These are phyloP conservation scores for Polygonum maritimum DNA, from an alignment of 148 eudicot species.

Conservation along the genomic window DNA sequence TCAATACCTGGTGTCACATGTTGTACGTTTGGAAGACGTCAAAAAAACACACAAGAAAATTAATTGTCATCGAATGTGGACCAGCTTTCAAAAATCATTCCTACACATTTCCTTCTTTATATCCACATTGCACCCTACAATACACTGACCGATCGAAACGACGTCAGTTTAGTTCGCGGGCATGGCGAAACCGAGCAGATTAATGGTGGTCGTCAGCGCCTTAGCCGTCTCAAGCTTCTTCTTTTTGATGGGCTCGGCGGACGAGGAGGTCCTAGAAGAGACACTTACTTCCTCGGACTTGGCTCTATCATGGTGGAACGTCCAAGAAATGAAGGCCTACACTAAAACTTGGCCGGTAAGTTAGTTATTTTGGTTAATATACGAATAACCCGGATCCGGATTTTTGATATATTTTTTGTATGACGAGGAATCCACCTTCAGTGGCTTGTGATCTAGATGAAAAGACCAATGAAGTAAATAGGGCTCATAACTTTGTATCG, in stretches of 20 bases:
- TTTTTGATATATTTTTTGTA: not conserved
- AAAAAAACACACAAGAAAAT: too few species aligned
- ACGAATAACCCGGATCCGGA: not conserved
- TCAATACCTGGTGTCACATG: too few species aligned
- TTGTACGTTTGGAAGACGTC: too few species aligned
- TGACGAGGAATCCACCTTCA: too few species aligned
- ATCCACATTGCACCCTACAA: too few species aligned
- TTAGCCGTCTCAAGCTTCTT: not conserved
- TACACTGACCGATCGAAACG: not conserved
- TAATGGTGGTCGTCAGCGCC: not conserved
- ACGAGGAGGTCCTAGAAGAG: not conserved
- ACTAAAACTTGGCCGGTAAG: slow-evolving; percentile 3
- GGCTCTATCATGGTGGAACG: not conserved
- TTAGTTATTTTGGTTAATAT: not conserved
- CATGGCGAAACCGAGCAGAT: not conserved
- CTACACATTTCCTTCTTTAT: too few species aligned
- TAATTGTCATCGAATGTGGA: too few species aligned
- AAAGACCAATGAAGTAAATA: too few species aligned
- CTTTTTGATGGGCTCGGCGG: not conserved
- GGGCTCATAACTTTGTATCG: not conserved
- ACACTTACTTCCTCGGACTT: not conserved
- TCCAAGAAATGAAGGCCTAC: not conserved
- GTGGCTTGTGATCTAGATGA: too few species aligned
- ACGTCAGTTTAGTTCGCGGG: not conserved
- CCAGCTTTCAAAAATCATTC: too few species aligned